Evolutionary conservation across 768 basidiomycete species (phyloP), one percentile per base, ranked within the genome.

Genomic region (Inosperma sp.): DNA sequence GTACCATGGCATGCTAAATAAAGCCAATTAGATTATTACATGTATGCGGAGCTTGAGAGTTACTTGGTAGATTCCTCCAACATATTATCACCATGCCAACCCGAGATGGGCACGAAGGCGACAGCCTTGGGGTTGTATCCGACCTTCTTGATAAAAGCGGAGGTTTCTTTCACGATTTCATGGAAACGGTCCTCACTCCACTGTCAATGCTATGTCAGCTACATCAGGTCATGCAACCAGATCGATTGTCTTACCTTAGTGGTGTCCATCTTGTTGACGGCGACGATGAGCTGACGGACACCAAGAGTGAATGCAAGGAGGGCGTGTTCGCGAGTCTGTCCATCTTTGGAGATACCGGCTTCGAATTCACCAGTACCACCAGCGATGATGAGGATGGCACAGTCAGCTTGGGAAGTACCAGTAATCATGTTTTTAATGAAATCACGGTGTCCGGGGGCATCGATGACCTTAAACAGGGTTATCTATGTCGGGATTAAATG

Each of bases 381-480:
- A 59, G 95, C 96, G 62, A 99, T 99, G 81, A 99, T 98, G 74
- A 99, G 93, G 72, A 99, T 84, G 66, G 94, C 96, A 68, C 95
- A 98, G 72, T 99, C 95, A 70, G 95, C 94, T 84, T 99, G 96
- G 65, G 96, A 99, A 65, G 96, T 99, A 82, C 96, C 96, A 56
- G 96, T 99, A 72, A 99, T 99, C 94, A 94, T 96, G 91, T 96
- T 99, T 80, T 99, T 99, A 84, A 99, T 99, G 78, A 99, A 99
- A 70, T 99, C 96, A 84, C 96, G 93, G 74, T 96, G 94, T 69
- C 95, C 95, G 41, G 96, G 96, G 71, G 96, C 96, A 70, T 98
- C 96, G 64, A 98, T 98, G 77, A 99, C 93, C 92, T 90, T 54
- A 23, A 51, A 43, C 29, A 33, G 48, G 42, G 55, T 45, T 53